Conservation (phyloP, 2,329 filamentous ascomycete genomes). For the Teratosphaeriaceae sp. region DNA sequence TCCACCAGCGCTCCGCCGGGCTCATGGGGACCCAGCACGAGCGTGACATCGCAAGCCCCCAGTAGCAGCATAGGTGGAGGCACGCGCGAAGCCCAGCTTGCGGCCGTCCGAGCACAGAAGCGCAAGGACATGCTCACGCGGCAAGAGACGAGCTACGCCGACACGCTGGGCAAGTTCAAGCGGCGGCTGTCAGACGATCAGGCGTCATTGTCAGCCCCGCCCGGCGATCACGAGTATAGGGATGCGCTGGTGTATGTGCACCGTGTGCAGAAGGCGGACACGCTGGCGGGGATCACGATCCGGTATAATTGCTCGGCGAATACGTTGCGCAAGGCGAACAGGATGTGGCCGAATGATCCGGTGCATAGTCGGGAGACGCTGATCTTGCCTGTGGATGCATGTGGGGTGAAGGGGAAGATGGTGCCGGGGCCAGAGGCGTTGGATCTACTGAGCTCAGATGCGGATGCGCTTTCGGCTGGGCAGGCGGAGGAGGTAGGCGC, state of each 20-base stretch:
- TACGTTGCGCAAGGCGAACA: slow-evolving; percentile 77
- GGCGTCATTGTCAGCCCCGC: slow-evolving; percentile 40
- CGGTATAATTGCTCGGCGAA: slow-evolving; percentile 83
- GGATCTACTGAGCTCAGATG: slow-evolving; percentile 26
- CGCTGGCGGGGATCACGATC: slow-evolving; percentile 83
- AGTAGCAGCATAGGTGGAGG: slow-evolving; percentile 37
- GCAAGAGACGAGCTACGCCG: slow-evolving; percentile 33
- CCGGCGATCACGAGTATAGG: slow-evolving; percentile 54
- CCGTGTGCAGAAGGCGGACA: slow-evolving; percentile 74
- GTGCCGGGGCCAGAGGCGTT: slow-evolving; percentile 32
- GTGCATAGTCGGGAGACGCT: slow-evolving; percentile 78
- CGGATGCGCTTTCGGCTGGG: slow-evolving; percentile 23
- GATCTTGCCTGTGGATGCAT: slow-evolving; percentile 82
- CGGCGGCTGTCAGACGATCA: slow-evolving; percentile 62
- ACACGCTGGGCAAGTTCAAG: slow-evolving; percentile 49
- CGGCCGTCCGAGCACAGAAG: slow-evolving; percentile 43
- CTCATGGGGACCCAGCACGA: slow-evolving; percentile 40
- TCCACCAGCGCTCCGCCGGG: slow-evolving; percentile 34
- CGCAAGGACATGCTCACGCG: slow-evolving; percentile 40
- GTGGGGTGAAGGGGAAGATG: slow-evolving; percentile 68
- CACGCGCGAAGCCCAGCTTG: slow-evolving; percentile 40
- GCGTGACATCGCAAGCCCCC: slow-evolving; percentile 28
- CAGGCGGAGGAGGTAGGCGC: slow-evolving; percentile 31
- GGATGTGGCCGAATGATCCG: slow-evolving; percentile 89
- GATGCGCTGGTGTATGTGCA: slow-evolving; percentile 89